A percentile compares a stretch with the other conserved stretches of the same genome.
These are phyloP conservation scores for Aspergillus arachidicola DNA, from an alignment of 2,329 filamentous ascomycete genomes.

Conservation along the genomic window DNA sequence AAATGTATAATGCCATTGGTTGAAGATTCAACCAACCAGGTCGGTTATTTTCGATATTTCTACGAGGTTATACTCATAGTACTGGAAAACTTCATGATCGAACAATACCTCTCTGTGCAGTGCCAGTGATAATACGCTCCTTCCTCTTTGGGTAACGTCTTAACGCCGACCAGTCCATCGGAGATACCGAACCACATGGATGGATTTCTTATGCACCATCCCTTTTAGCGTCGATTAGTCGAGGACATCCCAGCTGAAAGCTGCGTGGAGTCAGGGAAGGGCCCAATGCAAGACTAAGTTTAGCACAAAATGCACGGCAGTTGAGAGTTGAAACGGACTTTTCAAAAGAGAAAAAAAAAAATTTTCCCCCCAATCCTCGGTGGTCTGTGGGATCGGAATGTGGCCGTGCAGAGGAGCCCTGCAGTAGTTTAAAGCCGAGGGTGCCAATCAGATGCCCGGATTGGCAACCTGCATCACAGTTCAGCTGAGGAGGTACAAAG, in stretches of 20 bases:
- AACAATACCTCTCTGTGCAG: no score
- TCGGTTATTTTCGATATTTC: background rate
- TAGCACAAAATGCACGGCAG: constrained; percentile 11
- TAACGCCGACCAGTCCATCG: constrained; percentile 2
- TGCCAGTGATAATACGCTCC: no score
- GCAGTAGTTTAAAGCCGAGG: constrained; percentile 14
- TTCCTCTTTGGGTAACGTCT: background rate
- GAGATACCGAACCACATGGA: constrained; percentile 14
- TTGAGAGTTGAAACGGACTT: constrained; percentile 5
- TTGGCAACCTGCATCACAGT: constrained; percentile 1
- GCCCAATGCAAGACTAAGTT: constrained; percentile 3
- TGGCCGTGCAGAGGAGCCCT: constrained; percentile 17
- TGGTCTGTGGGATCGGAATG: constrained; percentile 9
- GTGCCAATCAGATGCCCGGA: constrained; percentile 10
- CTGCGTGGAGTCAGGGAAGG: constrained; percentile 1
- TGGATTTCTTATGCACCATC: background rate
- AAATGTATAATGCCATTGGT: background rate
- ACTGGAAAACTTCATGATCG: no score
- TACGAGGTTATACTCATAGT: no score
- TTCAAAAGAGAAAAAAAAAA: background rate
- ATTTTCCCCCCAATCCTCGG: background rate
- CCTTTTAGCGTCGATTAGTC: background rate
- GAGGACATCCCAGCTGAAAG: constrained; percentile 21
- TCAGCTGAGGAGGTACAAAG: constrained; percentile 15
- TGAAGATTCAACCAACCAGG: background rate